Conservation (phyloP, 2,329 filamentous ascomycete genomes). For the Hirsutella rhossiliensis region DNA sequence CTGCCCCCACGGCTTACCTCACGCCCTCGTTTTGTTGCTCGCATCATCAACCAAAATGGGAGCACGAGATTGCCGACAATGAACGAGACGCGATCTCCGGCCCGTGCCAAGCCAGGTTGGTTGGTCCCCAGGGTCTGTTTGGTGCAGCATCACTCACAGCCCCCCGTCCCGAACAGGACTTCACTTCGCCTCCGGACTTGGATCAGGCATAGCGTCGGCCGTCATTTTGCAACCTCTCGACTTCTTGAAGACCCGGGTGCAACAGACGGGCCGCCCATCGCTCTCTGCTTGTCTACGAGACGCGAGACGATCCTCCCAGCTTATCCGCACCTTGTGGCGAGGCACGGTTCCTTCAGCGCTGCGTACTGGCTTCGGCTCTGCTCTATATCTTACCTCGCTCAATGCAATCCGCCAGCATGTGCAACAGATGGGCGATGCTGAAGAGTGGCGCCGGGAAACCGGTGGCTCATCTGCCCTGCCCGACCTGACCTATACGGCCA, state of each 20-base stretch:
- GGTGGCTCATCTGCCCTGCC: constrained; percentile 59
- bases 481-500: constrained; percentile 71
- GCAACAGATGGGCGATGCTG: constrained; percentile 12
- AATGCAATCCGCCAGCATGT: constrained; percentile 69
- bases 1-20: no score
- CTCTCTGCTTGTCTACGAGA: constrained; percentile 30
- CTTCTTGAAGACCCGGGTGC: constrained; percentile 89
- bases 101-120: constrained; percentile 5
- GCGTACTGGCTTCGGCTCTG: constrained; percentile 83
- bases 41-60: not conserved
- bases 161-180: constrained; percentile 38
- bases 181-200: constrained; percentile 81
- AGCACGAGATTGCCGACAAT: not conserved
- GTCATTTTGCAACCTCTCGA: constrained; percentile 90
- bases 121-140: not conserved
- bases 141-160: constrained; percentile 1
- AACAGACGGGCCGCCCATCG: constrained; percentile 67
- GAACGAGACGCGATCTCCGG: constrained; percentile 7
- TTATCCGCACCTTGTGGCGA: constrained; percentile 70
- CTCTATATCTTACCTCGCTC: constrained; percentile 84
- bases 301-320: constrained; percentile 43
- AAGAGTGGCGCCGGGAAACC: constrained; percentile 9
- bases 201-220: constrained; percentile 77
- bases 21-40: no score
- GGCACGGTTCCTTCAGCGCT: constrained; percentile 88